These are phyloP conservation scores for Kodamaea hsintzibuensis DNA, from an alignment of 805 yeast genomes.

Conservation along the genomic window DNA sequence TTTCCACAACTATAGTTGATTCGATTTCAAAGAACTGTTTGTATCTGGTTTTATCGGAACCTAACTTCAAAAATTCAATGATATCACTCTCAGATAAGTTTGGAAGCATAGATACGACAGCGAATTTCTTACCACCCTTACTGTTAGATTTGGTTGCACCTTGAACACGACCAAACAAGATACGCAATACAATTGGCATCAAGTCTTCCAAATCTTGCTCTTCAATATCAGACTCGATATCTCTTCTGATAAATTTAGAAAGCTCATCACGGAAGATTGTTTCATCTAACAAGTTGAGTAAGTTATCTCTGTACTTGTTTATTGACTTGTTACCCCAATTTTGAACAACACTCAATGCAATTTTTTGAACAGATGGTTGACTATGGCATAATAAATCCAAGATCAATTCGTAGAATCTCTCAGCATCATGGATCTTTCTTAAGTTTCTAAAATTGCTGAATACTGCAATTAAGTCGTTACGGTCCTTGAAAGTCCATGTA, in stretches of 20 bases:
- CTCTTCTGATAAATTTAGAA: slow-evolving; percentile 53
- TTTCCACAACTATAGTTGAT: slow-evolving; percentile 16
- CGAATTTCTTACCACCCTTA: slow-evolving; percentile 69
- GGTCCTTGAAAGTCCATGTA: slow-evolving; percentile 52
- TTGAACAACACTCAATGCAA: slow-evolving; percentile 69
- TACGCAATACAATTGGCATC: slow-evolving; percentile 73
- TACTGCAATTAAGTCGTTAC: slow-evolving; percentile 57
- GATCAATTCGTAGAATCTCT: slow-evolving; percentile 53
- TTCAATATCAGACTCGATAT: slow-evolving; percentile 57
- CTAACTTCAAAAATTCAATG: slow-evolving; percentile 59
- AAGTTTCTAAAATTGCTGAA: slow-evolving; percentile 67
- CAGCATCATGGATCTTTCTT: slow-evolving; percentile 51
- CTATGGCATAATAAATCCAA: slow-evolving; percentile 62
- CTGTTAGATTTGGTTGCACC: slow-evolving; percentile 64
- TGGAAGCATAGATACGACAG: slow-evolving; percentile 65
- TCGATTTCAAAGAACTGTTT: slow-evolving; percentile 29
- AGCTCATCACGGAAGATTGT: slow-evolving; percentile 84
- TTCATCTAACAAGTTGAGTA: slow-evolving; percentile 77
- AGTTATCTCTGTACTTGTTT: slow-evolving; percentile 68
- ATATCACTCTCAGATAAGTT: slow-evolving; percentile 55
- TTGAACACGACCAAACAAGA: slow-evolving; percentile 86
- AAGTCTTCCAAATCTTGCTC: slow-evolving; percentile 57
- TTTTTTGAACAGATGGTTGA: slow-evolving; percentile 61
- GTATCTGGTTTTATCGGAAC: slow-evolving; percentile 54
- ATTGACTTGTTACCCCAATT: slow-evolving; percentile 61